Conservation (phyloP, 1,284 basidiomycete species). For the Xanthoconium separans region DNA sequence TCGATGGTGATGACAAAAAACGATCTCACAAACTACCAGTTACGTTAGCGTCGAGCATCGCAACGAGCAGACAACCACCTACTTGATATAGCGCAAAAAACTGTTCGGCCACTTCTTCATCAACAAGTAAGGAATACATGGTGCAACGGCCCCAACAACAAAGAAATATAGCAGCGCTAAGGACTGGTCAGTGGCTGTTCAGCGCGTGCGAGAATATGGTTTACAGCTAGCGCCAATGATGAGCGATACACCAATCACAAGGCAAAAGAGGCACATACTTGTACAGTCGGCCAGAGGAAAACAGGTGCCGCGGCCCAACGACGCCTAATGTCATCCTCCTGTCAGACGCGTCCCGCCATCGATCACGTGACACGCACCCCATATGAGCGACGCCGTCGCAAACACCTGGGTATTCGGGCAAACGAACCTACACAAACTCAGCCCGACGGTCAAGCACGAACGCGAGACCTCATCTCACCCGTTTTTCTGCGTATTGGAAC, state of each 20-base stretch:
- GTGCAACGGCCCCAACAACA: slow-evolving; percentile 43
- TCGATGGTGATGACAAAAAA: background rate
- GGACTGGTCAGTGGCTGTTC: background rate
- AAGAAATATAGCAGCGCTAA: slow-evolving; percentile 47
- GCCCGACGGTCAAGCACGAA: background rate
- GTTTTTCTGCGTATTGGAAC: slow-evolving; percentile 32
- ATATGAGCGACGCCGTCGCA: slow-evolving; percentile 39
- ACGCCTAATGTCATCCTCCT: slow-evolving; percentile 27
- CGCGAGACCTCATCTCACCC: slow-evolving; percentile 17
- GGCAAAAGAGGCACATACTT: slow-evolving; percentile 15
- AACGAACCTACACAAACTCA: slow-evolving; percentile 28
- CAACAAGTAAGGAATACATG: slow-evolving; percentile 43
- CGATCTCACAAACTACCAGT: slow-evolving; percentile 23
- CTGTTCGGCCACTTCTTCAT: slow-evolving; percentile 44
- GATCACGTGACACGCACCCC: slow-evolving; percentile 19
- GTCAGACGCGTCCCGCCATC: background rate
- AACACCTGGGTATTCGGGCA: slow-evolving; percentile 39
- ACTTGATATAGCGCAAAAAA: slow-evolving; percentile 48
- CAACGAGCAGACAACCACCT: background rate
- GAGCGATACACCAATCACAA: background rate
- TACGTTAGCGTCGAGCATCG: background rate
- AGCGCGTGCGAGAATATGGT: background rate
- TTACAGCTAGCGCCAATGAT: slow-evolving; percentile 19
- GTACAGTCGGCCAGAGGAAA: slow-evolving; percentile 38
- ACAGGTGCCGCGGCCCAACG: slow-evolving; percentile 40